phyloP scores from a whole-genome alignment of 257 asterid genomes.

The Datura wrightii region DNA sequence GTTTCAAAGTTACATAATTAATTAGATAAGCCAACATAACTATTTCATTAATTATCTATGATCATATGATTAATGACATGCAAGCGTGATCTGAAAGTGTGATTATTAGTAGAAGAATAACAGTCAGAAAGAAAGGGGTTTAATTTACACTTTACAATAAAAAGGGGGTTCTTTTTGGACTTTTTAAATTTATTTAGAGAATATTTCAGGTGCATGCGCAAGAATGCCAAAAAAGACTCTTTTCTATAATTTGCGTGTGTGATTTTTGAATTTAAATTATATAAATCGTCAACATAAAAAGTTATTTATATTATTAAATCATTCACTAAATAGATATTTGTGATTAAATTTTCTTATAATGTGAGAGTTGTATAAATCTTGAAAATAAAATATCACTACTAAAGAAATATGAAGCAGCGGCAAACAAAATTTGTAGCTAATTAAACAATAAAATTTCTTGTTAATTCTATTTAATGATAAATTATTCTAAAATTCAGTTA shows the following conservation, averaged over 20 bases:
- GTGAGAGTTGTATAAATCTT: background rate
- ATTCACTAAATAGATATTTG: background rate
- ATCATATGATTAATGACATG: slow-evolving; percentile 39
- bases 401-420: too few relatives aligned
- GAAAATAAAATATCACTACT: too few relatives aligned
- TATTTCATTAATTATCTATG: slow-evolving; percentile 38
- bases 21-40: slow-evolving; percentile 46
- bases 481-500: rapidly evolving
- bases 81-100: slow-evolving; percentile 41
- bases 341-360: too few relatives aligned
- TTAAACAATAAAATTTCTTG: too few relatives aligned
- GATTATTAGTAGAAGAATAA: background rate
- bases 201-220: slow-evolving; percentile 69
- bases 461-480: background rate
- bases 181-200: slow-evolving; percentile 40
- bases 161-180: slow-evolving; percentile 41
- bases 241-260: background rate
- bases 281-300: background rate
- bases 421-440: too few relatives aligned
- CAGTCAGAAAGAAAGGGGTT: slow-evolving; percentile 31
- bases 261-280: background rate
- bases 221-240: slow-evolving; percentile 37
- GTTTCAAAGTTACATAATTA: too few relatives aligned
- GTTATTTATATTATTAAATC: too few relatives aligned
- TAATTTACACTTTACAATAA: slow-evolving; percentile 13